These are phyloP conservation scores for Apiotrichum gracile DNA, from an alignment of 1,284 basidiomycete genomes.

Conservation along the genomic window DNA sequence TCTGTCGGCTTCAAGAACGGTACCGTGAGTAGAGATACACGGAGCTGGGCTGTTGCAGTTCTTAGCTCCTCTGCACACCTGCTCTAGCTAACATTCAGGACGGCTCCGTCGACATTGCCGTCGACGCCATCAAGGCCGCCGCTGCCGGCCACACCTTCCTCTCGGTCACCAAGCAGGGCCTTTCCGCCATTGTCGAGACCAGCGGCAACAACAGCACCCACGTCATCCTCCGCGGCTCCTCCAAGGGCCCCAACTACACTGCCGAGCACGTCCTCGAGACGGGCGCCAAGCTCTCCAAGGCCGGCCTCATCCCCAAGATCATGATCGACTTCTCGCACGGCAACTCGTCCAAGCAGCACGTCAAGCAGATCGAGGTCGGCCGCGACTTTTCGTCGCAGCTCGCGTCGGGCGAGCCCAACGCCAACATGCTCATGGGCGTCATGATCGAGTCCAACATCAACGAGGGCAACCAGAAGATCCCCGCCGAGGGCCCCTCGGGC, in stretches of 20 bases:
- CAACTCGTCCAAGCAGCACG: conserved; percentile 57
- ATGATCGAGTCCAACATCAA: conserved; percentile 96
- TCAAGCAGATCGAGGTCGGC: conserved; percentile 54
- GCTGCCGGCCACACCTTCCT: conserved; percentile 83
- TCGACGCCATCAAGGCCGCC: conserved; percentile 87
- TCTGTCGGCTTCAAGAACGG: conserved; percentile 70
- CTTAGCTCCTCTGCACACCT: conserved; percentile 56
- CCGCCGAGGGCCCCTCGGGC: conserved; percentile 65
- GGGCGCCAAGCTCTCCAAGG: conserved; percentile 69
- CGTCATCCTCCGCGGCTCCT: conserved; percentile 81
- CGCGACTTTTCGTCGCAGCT: conserved; percentile 59
- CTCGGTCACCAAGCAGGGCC: conserved; percentile 83
- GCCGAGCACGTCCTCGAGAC: conserved; percentile 72
- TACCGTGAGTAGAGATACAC: conserved; percentile 53
- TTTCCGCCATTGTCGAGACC: conserved; percentile 87
- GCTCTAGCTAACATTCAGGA: conserved; percentile 37
- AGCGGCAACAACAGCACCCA: conserved; percentile 52
- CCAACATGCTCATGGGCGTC: conserved; percentile 79
- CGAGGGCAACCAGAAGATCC: conserved; percentile 73
- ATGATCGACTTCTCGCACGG: conserved; percentile 94
- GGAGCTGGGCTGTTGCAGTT: too few species aligned
- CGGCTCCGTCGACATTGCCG: conserved; percentile 68
- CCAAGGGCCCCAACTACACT: conserved; percentile 77
- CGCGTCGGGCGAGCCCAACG: conserved; percentile 60
- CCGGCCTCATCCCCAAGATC: conserved; percentile 68